Percentiles rank a stretch among this genome's conserved stretches.
These are phyloP conservation scores for Penicillium silybi DNA, from an alignment of 495 filamentous ascomycete species.

Conservation along the genomic window DNA sequence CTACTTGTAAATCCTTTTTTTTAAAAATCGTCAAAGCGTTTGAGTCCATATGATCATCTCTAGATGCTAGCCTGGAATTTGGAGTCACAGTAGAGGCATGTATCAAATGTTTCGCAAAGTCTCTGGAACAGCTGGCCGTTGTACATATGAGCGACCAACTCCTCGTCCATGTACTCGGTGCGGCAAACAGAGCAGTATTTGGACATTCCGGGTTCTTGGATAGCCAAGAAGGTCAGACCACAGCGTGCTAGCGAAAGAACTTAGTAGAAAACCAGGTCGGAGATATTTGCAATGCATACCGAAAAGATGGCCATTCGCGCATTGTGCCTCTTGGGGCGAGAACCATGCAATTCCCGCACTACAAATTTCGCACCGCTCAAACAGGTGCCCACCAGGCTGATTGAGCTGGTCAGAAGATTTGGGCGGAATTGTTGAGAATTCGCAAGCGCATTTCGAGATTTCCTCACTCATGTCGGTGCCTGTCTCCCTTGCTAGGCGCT, in stretches of 20 bases:
- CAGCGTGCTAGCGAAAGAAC: conserved; percentile 42
- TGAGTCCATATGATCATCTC: not conserved
- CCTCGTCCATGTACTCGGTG: conserved; percentile 47
- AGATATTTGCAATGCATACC: conserved; percentile 23
- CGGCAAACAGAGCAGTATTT: conserved; percentile 52
- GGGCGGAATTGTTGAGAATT: conserved; percentile 13
- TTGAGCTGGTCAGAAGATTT: conserved; percentile 24
- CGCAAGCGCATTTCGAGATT: conserved; percentile 22
- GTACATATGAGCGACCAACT: conserved; percentile 17
- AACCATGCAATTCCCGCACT: conserved; percentile 37
- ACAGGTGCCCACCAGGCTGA: conserved; percentile 25
- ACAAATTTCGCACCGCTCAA: conserved; percentile 49
- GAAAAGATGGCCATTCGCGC: conserved; percentile 47
- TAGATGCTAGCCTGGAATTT: conserved; percentile 38
- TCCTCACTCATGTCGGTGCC: conserved; percentile 33
- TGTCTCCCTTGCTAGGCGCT: conserved; percentile 23
- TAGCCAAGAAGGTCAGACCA: conserved; percentile 49
- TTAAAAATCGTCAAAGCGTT: not conserved
- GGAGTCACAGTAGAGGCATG: conserved; percentile 51
- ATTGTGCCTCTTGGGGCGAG: conserved; percentile 37
- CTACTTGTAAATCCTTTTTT: too few species aligned
- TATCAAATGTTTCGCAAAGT: conserved; percentile 48
- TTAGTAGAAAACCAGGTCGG: not conserved
- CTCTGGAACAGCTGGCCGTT: conserved; percentile 20
- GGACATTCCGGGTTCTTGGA: conserved; percentile 51